Evolutionary conservation across 1,284 basidiomycete genomes (phyloP).

Genomic region (Exobasidium rhododendri): DNA sequence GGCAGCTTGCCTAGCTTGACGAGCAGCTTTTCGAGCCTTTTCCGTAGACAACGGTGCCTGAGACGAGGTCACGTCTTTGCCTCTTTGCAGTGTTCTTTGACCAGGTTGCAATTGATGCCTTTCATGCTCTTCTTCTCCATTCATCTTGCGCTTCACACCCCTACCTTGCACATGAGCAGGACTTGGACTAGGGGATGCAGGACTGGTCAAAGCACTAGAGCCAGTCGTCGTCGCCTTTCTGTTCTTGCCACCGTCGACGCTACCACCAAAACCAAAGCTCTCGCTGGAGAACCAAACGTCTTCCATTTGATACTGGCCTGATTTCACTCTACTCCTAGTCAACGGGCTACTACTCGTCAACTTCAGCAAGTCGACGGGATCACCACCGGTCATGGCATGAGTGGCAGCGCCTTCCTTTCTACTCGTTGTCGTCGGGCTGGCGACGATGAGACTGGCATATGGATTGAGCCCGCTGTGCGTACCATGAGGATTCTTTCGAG

Average conservation of each 20-base stretch:
- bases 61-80: background rate
- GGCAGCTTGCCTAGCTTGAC: constrained; percentile 22
- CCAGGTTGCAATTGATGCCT: background rate
- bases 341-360: constrained; percentile 33
- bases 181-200: constrained; percentile 25
- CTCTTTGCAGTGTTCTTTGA: background rate
- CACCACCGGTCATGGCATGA: background rate
- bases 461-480: constrained; percentile 42
- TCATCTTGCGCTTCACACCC: constrained; percentile 1
- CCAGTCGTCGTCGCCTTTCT: constrained; percentile 30
- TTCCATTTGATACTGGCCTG: constrained; percentile 6
- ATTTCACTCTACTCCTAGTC: constrained; percentile 31
- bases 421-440: background rate
- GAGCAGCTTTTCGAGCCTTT: constrained; percentile 5
- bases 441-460: constrained; percentile 26
- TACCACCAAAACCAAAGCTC: constrained; percentile 4
- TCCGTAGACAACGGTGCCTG: background rate
- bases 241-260: too few species aligned
- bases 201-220: constrained; percentile 24
- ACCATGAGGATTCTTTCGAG: constrained; percentile 49
- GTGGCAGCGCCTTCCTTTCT: background rate
- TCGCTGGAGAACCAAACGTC: constrained; percentile 31
- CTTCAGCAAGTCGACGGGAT: background rate
- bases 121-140: background rate
- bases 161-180: constrained; percentile 7